These are phyloP conservation scores for Fragaria nilgerrensis DNA, from an alignment of 306 rosid species.

Conservation along the genomic window DNA sequence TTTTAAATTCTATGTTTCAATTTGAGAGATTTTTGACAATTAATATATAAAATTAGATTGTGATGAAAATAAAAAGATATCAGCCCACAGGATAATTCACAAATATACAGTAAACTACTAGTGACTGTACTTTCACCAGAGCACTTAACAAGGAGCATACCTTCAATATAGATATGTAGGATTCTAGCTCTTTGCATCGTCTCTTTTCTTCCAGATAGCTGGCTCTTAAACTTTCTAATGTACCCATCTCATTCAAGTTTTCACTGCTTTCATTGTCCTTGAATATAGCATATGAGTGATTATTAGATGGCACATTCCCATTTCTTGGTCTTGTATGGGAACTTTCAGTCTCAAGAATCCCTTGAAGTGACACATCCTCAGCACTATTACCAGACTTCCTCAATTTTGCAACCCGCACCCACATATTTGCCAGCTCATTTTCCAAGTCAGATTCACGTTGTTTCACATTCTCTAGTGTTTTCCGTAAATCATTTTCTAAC, in stretches of 20 bases:
- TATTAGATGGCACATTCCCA: constrained; percentile 35
- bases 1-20: constrained; percentile 2
- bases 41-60: not conserved
- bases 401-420: constrained; percentile 49
- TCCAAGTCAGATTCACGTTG: constrained; percentile 57
- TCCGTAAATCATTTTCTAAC: constrained; percentile 51
- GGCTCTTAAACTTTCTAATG: constrained; percentile 52
- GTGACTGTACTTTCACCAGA: not conserved
- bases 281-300: constrained; percentile 27
- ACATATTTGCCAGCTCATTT: constrained; percentile 72
- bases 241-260: constrained; percentile 34
- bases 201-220: constrained; percentile 66
- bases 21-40: not conserved
- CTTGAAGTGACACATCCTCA: constrained; percentile 42
- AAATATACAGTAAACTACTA: constrained; percentile 9
- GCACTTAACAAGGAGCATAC: constrained; percentile 32
- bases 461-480: constrained; percentile 62
- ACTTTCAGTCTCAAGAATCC: constrained; percentile 34
- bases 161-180: constrained; percentile 62
- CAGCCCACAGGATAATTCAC: constrained; percentile 1
- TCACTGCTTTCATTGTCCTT: constrained; percentile 38
- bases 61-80: not conserved
- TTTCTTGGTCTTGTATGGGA: constrained; percentile 35
- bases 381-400: constrained; percentile 40
- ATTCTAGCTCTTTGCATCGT: constrained; percentile 63